These are phyloP conservation scores for Taphrina wiesneri DNA, from an alignment of 1,139 yeast species.

Conservation along the genomic window DNA sequence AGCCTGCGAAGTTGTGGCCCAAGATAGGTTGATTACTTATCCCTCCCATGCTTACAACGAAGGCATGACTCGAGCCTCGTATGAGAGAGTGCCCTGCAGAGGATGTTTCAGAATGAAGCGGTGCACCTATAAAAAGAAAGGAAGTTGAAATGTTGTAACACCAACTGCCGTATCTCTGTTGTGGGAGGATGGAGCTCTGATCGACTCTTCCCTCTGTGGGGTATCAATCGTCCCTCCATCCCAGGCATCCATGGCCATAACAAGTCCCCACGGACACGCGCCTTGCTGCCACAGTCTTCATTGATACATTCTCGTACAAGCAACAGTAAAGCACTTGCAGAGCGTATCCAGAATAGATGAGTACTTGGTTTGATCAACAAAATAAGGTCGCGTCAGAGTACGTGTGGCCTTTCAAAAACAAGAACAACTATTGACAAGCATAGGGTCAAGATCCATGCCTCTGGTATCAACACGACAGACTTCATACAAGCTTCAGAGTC, in stretches of 20 bases:
- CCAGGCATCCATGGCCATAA: not conserved
- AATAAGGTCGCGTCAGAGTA: constrained; percentile 20
- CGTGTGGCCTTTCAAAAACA: not conserved
- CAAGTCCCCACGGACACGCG: too few species aligned
- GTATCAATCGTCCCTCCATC: not conserved
- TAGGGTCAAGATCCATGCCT: constrained; percentile 67
- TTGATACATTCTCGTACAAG: too few species aligned
- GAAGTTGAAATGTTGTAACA: not conserved
- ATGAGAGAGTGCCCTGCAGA: not conserved
- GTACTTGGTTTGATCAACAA: constrained; percentile 32
- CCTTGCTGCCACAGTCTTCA: too few species aligned
- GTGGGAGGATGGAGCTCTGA: not conserved
- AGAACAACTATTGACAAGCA: not conserved
- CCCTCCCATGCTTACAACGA: not conserved
- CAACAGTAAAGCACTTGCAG: too few species aligned
- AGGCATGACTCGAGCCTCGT: not conserved
- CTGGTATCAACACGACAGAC: constrained; percentile 67
- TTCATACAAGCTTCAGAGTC: constrained; percentile 85
- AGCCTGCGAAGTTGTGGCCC: not conserved
- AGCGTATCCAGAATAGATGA: not conserved
- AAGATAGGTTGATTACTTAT: not conserved
- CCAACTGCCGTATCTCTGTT: not conserved
- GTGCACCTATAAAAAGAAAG: not conserved
- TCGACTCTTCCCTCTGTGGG: not conserved
- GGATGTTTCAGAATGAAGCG: not conserved